Conservation (phyloP, 768 basidiomycete species). For the Pisolithus albus region DNA sequence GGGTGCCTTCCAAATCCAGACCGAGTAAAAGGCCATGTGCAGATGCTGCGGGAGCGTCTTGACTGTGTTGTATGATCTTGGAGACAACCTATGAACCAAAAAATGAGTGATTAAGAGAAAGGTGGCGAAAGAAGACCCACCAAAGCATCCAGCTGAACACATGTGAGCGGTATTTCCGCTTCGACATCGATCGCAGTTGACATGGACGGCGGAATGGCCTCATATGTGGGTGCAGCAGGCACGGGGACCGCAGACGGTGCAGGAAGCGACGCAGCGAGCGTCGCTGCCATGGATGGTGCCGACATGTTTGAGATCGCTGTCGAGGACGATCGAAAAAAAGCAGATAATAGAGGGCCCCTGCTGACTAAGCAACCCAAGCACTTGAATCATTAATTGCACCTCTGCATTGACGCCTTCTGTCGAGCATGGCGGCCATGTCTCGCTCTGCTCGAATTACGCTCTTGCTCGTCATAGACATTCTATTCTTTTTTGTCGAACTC, state of each 20-base stretch:
- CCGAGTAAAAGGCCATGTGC: slow-evolving; percentile 85
- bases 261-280: slow-evolving; percentile 79
- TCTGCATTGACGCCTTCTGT: neutral
- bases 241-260: slow-evolving; percentile 50
- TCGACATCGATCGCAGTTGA: slow-evolving; percentile 91
- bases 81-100: slow-evolving; percentile 62
- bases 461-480: slow-evolving; percentile 74
- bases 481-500: slow-evolving; percentile 85
- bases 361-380: slow-evolving; percentile 16
- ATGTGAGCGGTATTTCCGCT: slow-evolving; percentile 73
- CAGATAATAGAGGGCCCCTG: neutral
- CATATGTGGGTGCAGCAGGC: slow-evolving; percentile 64
- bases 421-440: slow-evolving; percentile 35
- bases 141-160: slow-evolving; percentile 81
- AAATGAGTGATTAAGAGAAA: neutral
- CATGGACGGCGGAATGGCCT: slow-evolving; percentile 89
- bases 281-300: slow-evolving; percentile 86
- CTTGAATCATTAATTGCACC: neutral
- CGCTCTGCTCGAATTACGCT: slow-evolving; percentile 70
- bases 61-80: slow-evolving; percentile 90
- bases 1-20: slow-evolving; percentile 83
- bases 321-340: neutral
- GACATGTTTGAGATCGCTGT: slow-evolving; percentile 38
- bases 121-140: slow-evolving; percentile 39
- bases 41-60: slow-evolving; percentile 65